These are phyloP conservation scores for Peterozyma toletana DNA, from an alignment of 805 yeast species.

Conservation along the genomic window DNA sequence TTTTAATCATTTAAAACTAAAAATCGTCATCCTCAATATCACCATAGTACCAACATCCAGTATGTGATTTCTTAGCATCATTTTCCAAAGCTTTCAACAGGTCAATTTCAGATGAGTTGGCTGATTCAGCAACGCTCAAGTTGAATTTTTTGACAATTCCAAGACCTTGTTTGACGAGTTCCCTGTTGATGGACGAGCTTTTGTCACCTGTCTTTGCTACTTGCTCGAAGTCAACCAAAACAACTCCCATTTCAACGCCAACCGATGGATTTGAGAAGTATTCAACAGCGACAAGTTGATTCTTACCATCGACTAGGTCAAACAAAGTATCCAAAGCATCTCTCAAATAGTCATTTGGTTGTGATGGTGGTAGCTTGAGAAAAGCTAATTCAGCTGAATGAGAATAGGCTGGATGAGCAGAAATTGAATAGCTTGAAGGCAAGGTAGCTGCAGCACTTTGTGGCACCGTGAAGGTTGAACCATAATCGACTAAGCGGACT, in stretches of 20 bases:
- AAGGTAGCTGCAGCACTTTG: slow-evolving; percentile 39
- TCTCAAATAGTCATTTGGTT: slow-evolving; percentile 44
- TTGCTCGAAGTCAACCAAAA: slow-evolving; percentile 42
- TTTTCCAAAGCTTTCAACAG: slow-evolving; percentile 35
- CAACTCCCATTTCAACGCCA: slow-evolving; percentile 40
- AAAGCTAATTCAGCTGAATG: slow-evolving; percentile 46
- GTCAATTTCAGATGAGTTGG: slow-evolving; percentile 27
- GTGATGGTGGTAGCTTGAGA: slow-evolving; percentile 49
- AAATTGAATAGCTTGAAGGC: slow-evolving; percentile 39
- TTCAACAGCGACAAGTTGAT: slow-evolving; percentile 47
- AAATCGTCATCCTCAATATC: slow-evolving; percentile 55
- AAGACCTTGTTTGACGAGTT: slow-evolving; percentile 51
- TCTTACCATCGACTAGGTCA: slow-evolving; percentile 38
- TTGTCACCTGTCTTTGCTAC: slow-evolving; percentile 46
- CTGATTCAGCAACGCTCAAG: slow-evolving; percentile 26
- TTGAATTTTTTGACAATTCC: slow-evolving; percentile 39
- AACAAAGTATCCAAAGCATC: slow-evolving; percentile 50
- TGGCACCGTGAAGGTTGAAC: slow-evolving; percentile 41
- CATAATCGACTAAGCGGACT: slow-evolving; percentile 58
- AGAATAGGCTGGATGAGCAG: slow-evolving; percentile 43
- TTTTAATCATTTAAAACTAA: too few relatives aligned
- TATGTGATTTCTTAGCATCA: slow-evolving; percentile 39
- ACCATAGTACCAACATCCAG: slow-evolving; percentile 74
- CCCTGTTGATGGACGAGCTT: slow-evolving; percentile 50
- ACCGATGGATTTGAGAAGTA: slow-evolving; percentile 28